Evolutionary conservation across 768 basidiomycete species (phyloP).

Genomic region (Neoboletus magnificus): DNA sequence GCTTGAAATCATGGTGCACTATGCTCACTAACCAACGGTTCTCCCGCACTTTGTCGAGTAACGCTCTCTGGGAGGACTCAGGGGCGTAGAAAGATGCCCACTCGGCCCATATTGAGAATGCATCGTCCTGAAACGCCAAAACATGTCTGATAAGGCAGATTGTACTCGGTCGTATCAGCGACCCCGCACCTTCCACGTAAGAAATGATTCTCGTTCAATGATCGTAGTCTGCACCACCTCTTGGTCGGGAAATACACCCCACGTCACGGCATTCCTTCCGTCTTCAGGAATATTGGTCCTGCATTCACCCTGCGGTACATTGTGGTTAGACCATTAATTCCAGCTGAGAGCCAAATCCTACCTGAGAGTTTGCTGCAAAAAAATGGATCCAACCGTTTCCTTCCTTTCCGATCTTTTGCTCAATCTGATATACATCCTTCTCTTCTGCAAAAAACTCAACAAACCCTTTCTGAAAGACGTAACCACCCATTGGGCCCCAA

Average conservation of each 20-base stretch:
- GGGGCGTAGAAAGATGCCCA: constrained; percentile 90
- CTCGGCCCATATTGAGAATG: constrained; percentile 92
- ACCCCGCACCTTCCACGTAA: constrained; percentile 86
- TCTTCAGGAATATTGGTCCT: constrained; percentile 75
- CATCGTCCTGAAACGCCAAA: constrained; percentile 69
- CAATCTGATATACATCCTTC: constrained; percentile 56
- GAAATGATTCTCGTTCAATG: constrained; percentile 91
- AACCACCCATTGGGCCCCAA: constrained; percentile 91
- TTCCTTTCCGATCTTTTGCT: constrained; percentile 49
- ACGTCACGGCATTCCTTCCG: constrained; percentile 92
- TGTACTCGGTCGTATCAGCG: not conserved
- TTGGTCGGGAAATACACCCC: constrained; percentile 97
- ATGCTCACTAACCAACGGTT: constrained; percentile 88
- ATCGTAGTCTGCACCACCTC: constrained; percentile 96
- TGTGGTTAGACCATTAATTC: not conserved
- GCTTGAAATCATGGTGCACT: constrained; percentile 90
- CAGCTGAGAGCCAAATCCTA: constrained; percentile 30
- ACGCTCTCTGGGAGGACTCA: constrained; percentile 60
- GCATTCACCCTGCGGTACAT: constrained; percentile 59
- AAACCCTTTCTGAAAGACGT: constrained; percentile 96
- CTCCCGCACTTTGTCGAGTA: constrained; percentile 71
- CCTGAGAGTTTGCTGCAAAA: constrained; percentile 79
- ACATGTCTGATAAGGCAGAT: constrained; percentile 1
- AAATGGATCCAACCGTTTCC: constrained; percentile 73
- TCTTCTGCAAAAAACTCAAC: constrained; percentile 90